These are phyloP conservation scores for Delitschia confertaspora DNA, from an alignment of 495 filamentous ascomycete genomes.

Conservation along the genomic window DNA sequence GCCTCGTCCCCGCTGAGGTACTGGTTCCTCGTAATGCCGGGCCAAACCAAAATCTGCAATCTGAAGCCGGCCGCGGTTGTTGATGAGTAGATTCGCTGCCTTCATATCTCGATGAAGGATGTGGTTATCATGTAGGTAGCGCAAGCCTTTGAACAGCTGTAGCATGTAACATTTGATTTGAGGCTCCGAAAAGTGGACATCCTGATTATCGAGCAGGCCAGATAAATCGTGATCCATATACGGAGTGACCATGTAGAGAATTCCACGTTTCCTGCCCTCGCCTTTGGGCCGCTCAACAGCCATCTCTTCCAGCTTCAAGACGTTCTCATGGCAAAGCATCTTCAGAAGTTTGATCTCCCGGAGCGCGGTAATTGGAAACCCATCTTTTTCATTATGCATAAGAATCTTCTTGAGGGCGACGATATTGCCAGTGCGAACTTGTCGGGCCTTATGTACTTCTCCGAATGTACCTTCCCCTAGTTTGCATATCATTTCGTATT, in stretches of 20 bases:
- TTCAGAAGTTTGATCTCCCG: slow-evolving; percentile 95
- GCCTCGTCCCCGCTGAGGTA: slow-evolving; percentile 68
- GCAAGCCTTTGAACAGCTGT: slow-evolving; percentile 81
- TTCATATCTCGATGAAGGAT: slow-evolving; percentile 99
- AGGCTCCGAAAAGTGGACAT: slow-evolving; percentile 71
- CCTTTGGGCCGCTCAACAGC: slow-evolving; percentile 71
- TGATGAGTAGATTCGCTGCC: slow-evolving; percentile 94
- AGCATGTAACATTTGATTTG: slow-evolving; percentile 98
- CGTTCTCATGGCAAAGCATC: slow-evolving; percentile 80
- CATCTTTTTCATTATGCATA: slow-evolving; percentile 79
- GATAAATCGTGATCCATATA: slow-evolving; percentile 99
- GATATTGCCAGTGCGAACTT: slow-evolving; percentile 58
- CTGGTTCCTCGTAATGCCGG: slow-evolving; percentile 79
- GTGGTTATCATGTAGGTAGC: slow-evolving; percentile 79
- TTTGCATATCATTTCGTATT: slow-evolving; percentile 85
- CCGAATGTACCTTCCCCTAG: slow-evolving; percentile 97
- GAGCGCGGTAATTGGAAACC: slow-evolving; percentile 70
- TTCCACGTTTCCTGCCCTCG: slow-evolving; percentile 72
- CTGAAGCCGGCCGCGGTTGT: slow-evolving; percentile 84
- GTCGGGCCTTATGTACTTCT: slow-evolving; percentile 85
- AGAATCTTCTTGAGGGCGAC: slow-evolving; percentile 93
- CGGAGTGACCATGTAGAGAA: slow-evolving; percentile 97
- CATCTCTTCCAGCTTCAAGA: slow-evolving; percentile 89
- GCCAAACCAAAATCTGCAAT: slow-evolving; percentile 97
- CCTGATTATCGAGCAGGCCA: slow-evolving; percentile 88